Evolutionary conservation across 2,329 filamentous ascomycete genomes (phyloP), one percentile per base, ranked within the genome.

Genomic region (Zasmidium cellare): DNA sequence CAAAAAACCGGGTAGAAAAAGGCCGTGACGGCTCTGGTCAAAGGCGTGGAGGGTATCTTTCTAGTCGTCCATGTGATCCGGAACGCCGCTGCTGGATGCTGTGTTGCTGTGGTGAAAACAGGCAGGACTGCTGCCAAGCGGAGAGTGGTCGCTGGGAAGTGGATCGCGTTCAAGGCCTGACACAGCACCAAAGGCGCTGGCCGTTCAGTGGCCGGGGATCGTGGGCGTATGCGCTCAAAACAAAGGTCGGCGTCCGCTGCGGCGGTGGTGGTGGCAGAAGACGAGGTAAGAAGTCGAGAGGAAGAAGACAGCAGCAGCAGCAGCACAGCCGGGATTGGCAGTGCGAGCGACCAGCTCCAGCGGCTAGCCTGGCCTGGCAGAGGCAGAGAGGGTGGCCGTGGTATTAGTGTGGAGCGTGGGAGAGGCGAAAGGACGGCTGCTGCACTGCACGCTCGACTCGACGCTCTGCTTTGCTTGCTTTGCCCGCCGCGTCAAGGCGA

Each of bases 31-130:
- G 49, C 46, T 51, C 23, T 48, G 23, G 20, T 35, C 20, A 44
- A 55, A 51, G 31, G 28, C 38, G 50, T 28, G 20, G 53, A 53
- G 61, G 61, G 61, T 63, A 61, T 63, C 61, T 28, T 28, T 63
- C 55, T 60, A 58, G 41, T 61, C 51, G 51, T 47, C 58, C 61
- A 64, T 64, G 35, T 28, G 35, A 14, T 41, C 59, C 59, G 59
- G 57, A 63, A 64, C 59, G 59, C 56, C 59, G 45, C 38, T 53
- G 50, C 14, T 48, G 14, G 12, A 28, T 57, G 60, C 52, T 51
- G 55, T 57, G 55, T 38, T 47, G 35, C 35, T 16, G 35, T 41
- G 35, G 3, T 18, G 35, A 31, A 31, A n/a, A n/a, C n/a, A n/a
- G n/a, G 35, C 11, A 9, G 35, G 12, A 41, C 12, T 41, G 12